phyloP scores from a whole-genome alignment of 192 early-diverging fungal genomes.

The Chytriomyces sp. region DNA sequence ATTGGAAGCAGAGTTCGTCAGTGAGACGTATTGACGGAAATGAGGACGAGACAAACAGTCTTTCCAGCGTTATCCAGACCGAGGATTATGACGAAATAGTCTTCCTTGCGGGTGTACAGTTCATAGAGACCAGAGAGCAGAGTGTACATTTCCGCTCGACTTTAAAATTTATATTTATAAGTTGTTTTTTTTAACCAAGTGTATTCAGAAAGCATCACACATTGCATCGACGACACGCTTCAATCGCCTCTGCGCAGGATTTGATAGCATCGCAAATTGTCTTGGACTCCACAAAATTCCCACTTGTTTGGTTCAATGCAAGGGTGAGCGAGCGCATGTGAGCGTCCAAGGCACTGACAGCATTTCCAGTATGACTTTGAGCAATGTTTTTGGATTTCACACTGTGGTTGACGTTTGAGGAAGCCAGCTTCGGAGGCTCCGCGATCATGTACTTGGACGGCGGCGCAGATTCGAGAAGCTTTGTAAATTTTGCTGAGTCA shows the following conservation, averaged over 20 bases:
- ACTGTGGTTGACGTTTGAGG: neutral
- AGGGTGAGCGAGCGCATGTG: neutral
- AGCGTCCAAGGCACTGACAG: neutral
- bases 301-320: neutral
- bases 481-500: neutral
- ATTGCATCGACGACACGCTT: constrained; percentile 11
- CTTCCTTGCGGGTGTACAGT: constrained; percentile 86
- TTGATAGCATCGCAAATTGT: constrained; percentile 16
- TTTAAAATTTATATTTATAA: no score
- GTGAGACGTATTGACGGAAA: neutral
- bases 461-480: constrained; percentile 21
- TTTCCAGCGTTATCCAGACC: constrained; percentile 98
- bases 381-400: neutral
- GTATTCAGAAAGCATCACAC: neutral
- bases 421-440: neutral
- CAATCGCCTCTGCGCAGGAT: constrained; percentile 3
- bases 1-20: constrained; percentile 11
- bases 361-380: neutral
- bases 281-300: constrained; percentile 3
- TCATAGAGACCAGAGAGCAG: constrained; percentile 88
- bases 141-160: constrained; percentile 76
- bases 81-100: constrained; percentile 94
- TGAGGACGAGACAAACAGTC: constrained; percentile 63
- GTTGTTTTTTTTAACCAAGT: no score
- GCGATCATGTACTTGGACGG: constrained; percentile 10